Conservation (phyloP, 2,329 filamentous ascomycete species). For the Pseudogymnoascus sp. region DNA sequence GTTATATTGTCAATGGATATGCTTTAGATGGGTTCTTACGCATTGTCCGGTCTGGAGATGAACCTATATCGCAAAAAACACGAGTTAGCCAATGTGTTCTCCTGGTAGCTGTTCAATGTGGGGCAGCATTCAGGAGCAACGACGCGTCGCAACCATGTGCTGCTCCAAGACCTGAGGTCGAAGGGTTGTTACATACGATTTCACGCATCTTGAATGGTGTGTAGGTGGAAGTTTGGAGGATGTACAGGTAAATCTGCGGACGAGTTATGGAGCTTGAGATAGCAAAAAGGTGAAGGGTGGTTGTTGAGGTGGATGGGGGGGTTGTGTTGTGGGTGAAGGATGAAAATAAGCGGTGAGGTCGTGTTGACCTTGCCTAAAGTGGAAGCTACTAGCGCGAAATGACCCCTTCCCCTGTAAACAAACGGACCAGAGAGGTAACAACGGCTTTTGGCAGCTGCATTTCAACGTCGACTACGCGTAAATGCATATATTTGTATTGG, state of each 20-base stretch:
- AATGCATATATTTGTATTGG: not conserved
- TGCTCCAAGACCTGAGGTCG: constrained; percentile 4
- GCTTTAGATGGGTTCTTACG: constrained; percentile 50
- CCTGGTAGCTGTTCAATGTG: constrained; percentile 31
- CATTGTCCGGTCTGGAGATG: constrained; percentile 99
- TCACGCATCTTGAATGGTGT: constrained; percentile 58
- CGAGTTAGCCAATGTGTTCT: constrained; percentile 46
- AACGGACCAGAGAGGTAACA: not conserved
- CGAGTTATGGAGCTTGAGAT: constrained; percentile 15
- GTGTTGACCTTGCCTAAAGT: constrained; percentile 10
- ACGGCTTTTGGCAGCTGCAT: constrained; percentile 4
- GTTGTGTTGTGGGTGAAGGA: constrained; percentile 9
- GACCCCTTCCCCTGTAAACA: constrained; percentile 10
- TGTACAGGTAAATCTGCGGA: constrained; percentile 10
- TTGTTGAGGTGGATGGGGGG: constrained; percentile 9
- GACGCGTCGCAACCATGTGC: constrained; percentile 31
- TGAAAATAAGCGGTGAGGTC: constrained; percentile 11
- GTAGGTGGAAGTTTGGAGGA: constrained; percentile 11
- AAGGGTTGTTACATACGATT: constrained; percentile 49
- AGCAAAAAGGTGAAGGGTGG: constrained; percentile 9
- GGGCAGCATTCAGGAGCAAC: constrained; percentile 31
- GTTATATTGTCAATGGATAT: constrained; percentile 13
- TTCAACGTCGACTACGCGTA: not conserved
- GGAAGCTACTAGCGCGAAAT: constrained; percentile 5
- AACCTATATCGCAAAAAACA: constrained; percentile 58